Conservation (phyloP, 306 rosid species). For the Begonia masoniana region DNA sequence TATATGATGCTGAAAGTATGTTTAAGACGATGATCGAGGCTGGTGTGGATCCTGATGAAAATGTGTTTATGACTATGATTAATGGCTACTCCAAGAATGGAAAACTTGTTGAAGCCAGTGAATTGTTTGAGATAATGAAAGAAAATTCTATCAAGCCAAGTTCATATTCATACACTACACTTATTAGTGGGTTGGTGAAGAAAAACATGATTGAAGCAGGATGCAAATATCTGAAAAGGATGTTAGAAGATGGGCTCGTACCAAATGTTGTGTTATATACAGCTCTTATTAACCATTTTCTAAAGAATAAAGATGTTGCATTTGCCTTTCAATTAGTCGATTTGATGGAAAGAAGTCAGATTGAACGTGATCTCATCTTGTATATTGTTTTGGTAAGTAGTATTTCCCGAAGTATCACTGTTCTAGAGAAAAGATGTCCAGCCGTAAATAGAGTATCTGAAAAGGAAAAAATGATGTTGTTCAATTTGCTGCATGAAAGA, state of each 20-base stretch:
- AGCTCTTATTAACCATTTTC: constrained; percentile 20
- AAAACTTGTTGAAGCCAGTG: constrained; percentile 19
- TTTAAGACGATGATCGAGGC: constrained; percentile 30
- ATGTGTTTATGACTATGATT: constrained; percentile 25
- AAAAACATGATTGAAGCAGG: constrained; percentile 23
- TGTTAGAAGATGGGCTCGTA: constrained; percentile 24
- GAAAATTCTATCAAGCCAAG: constrained; percentile 27
- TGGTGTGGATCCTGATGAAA: constrained; percentile 32
- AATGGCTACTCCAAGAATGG: constrained; percentile 25
- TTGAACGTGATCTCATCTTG: constrained; percentile 17
- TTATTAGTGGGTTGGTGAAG: constrained; percentile 28
- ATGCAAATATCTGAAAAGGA: constrained; percentile 25
- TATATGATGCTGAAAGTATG: constrained; percentile 24
- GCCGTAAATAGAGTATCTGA: constrained; percentile 1
- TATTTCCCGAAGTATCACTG: constrained; percentile 15
- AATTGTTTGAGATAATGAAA: constrained; percentile 28
- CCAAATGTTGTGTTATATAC: constrained; percentile 28
- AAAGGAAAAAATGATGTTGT: constrained; percentile 17
- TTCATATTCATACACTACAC: constrained; percentile 24
- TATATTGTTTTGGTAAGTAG: constrained; percentile 20
- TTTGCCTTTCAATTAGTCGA: constrained; percentile 27
- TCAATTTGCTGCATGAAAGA: constrained; percentile 15
- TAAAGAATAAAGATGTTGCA: constrained; percentile 21
- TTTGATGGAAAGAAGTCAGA: constrained; percentile 17
- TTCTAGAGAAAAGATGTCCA: constrained; percentile 1